Evolutionary conservation across 371 early-diverging fungal species (phyloP), one percentile per base, ranked within the genome.

Genomic region (Lichtheimia ornata): DNA sequence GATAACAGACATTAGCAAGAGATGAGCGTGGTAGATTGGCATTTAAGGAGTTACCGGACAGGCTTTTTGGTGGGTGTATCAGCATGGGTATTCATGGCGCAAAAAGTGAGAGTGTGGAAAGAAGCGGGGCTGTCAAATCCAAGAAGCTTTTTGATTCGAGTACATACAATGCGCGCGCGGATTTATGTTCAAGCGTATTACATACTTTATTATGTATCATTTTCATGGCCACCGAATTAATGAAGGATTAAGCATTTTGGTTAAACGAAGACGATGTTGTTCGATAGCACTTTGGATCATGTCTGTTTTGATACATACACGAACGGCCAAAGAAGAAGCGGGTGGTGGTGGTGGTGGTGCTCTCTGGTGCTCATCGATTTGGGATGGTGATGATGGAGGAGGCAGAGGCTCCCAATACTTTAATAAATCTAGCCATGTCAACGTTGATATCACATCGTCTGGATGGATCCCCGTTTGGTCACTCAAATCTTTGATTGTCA

Each of bases 391-490:
- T 14, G 20, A 9, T n/a, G 59, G 20, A 43, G 41, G 54, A 43
- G 54, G 47, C 18, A 28, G 55, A 20, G 14, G 20, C 20, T 64
- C 52, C 58, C 65, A 59, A 65, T 68, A 74, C 25, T 56, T 42
- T 49, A 76, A 59, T 17, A 79, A 56, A 27, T 67, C 67, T 24
- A 79, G 50, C 28, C 70, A 59, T 27, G 59, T 44, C n/a, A 79
- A 28, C 1, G 79, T 79, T 1, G 50, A 56, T 24, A 76, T 67
- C 2, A 76, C 63, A 64, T 79, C 79, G 15, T 79, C 74, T 56
- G 66, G 67, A 50, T 74, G 74, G 20, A 79, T 76, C 27, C 65
- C 60, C 0, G 79, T 79, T 49, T 66, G 61, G 30, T 65, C 62
- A 40, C 67, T 70, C 5, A 79, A 60, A 11, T 70, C 70, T 12